A percentile compares a stretch with the other conserved stretches of the same genome.
phyloP scores from a whole-genome alignment of 495 filamentous ascomycete species.

The Neurospora pannonica region DNA sequence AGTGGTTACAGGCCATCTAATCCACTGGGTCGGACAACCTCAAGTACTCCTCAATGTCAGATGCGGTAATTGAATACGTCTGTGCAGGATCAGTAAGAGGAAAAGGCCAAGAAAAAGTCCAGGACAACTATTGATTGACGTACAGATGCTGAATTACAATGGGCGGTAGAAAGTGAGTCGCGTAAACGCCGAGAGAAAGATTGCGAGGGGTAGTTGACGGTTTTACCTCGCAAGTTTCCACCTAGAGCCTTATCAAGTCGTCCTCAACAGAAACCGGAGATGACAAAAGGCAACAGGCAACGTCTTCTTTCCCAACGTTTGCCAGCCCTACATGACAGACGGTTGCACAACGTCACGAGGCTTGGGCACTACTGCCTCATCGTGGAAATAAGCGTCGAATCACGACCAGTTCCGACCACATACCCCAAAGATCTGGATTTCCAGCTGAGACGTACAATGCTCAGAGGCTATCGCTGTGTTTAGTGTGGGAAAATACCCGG shows the following conservation, averaged over 20 bases:
- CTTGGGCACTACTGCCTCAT: neutral
- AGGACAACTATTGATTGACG: neutral
- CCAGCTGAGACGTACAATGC: neutral
- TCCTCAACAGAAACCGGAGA: neutral
- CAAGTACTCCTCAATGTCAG: neutral
- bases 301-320: too few relatives aligned
- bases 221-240: neutral
- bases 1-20: neutral
- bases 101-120: neutral
- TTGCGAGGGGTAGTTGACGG: neutral
- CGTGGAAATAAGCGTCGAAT: neutral
- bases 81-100: neutral
- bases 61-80: neutral
- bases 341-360: neutral
- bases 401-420: neutral
- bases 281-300: too few relatives aligned
- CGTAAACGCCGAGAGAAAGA: neutral
- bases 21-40: neutral
- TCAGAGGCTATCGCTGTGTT: neutral
- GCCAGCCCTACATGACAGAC: too few relatives aligned
- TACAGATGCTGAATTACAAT: neutral
- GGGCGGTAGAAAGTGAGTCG: neutral
- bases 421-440: neutral
- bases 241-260: neutral
- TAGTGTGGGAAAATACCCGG: neutral